Evolutionary conservation across 148 eudicot genomes (phyloP), one percentile per base, ranked within the genome.

Genomic region (Camellia sinensis): DNA sequence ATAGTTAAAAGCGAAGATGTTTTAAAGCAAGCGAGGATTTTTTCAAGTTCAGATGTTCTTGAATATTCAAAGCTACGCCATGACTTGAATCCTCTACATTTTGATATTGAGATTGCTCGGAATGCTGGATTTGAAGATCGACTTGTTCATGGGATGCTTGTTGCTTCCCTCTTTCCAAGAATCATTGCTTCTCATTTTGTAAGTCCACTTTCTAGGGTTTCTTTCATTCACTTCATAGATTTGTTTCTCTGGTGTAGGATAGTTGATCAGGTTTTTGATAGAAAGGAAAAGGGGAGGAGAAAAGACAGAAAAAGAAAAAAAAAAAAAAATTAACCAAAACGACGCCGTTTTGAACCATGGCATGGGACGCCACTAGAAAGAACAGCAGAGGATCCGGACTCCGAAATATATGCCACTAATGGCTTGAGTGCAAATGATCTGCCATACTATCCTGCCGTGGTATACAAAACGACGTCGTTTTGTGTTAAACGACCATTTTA

Each of bases 131-230:
- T 89, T 77, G 71, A 76, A 62, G 89, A 86, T 70, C 82, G 83
- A 54, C 79, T 93, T 43, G 93, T 95, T 80, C 95, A 89, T 50
- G 98, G 97, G 48, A 86, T 95, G 92, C 95, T 95, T 40, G 95
- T 95, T 65, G 94, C 83, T 48, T 89, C 98, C 18, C 40, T 95
- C 79, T 93, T 95, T 85, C 98, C 98, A 40, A 83, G 87, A 44
- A 93, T 95, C 53, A 92, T 95, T 40, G 87, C 95, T 68, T 77
- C 94, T 44, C 89, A 90, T 83, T 95, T 95, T 80, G 98, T 94
- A 88, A 87, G 98, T 89, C 9, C 9, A 64, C 5, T 56, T 50
- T n/a, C 76, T n/a, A 13, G 19, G 7, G 9, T 45, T 18, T 78
- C 19, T 7, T 50, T 45, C 21, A 45, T 65, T 52, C 29, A 22